Base-by-base conservation (phyloP, 2,329 filamentous ascomycete species). In the Claviceps digitariae region DNA sequence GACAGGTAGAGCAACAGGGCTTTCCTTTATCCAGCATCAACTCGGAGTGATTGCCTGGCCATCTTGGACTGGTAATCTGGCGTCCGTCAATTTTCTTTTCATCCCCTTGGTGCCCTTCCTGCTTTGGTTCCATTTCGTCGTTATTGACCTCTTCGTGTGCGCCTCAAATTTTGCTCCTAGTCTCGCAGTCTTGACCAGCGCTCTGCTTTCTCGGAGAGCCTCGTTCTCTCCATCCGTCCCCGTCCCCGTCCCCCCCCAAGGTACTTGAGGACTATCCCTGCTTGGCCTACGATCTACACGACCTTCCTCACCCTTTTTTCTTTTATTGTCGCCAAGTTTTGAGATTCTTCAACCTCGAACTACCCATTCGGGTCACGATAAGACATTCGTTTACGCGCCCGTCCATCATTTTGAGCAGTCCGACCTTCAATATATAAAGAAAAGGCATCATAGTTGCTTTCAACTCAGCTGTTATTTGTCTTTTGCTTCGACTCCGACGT, bases 31-130 rank as follows among this genome's bases (percentile, higher is more conserved):
- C 45, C 48, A 54, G 44, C 50, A 54, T 44, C 50, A 46, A 44
- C 43, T 13, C 21, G 54, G 52, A 51, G 54, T 54, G 50, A 41
- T 51, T 54, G 46, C 46, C 41, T 52, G 45, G 52, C 46, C 52
- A 45, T 52, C 49, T 52, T 40, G 36, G 50, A 50, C 54, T 48
- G 50, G 38, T 38, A 20, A 49, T 44, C 45, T 49, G 44, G 44
- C 36, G 52, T 57, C 44, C 45, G 46, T 52, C 49, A 43, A 51
- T 54, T 54, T 40, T 48, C 23, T 49, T 54, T 51, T 48, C 44
- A 25, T 36, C 45, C 29, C 46, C 20, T 56, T 51, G 36, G 47
- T 43, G 45, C 36, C 25, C 50, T 38, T 52, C 50, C 44, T 51
- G 44, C 29, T 52, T 56, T 48, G 31, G 44, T 52, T 31, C 21